These are phyloP conservation scores for Penicillium pulvis DNA, from an alignment of 495 filamentous ascomycete species.

Conservation along the genomic window DNA sequence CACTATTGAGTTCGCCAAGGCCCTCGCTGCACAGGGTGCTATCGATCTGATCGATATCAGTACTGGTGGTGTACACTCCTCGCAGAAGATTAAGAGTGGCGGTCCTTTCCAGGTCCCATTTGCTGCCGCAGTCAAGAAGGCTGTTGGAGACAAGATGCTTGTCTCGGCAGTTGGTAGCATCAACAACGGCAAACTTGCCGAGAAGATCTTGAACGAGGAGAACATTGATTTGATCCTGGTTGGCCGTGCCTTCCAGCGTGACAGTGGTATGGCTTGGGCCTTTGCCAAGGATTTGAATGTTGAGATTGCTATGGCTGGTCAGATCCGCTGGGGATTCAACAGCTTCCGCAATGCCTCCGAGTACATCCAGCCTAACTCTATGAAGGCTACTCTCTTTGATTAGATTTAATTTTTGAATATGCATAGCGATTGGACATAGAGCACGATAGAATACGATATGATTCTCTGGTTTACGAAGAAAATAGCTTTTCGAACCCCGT, in stretches of 20 bases:
- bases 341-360: constrained; percentile 39
- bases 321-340: constrained; percentile 63
- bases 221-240: constrained; percentile 62
- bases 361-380: constrained; percentile 41
- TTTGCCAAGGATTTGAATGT: constrained; percentile 69
- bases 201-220: constrained; percentile 57
- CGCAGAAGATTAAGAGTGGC: constrained; percentile 57
- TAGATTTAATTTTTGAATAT: constrained; percentile 10
- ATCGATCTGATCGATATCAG: constrained; percentile 71
- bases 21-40: constrained; percentile 55
- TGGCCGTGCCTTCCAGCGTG: constrained; percentile 71
- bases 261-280: constrained; percentile 65
- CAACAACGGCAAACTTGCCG: constrained; percentile 59
- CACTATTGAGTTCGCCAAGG: constrained; percentile 54
- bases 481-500: too few species aligned
- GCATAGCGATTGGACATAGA: constrained; percentile 6
- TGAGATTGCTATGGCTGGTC: constrained; percentile 62
- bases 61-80: constrained; percentile 59
- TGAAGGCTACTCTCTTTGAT: constrained; percentile 40
- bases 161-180: constrained; percentile 68
- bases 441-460: background rate
- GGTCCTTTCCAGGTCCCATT: constrained; percentile 71
- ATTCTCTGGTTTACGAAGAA: background rate
- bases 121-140: constrained; percentile 62
- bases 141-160: constrained; percentile 58